These are phyloP conservation scores for Kodamaea neixiangensis DNA, from an alignment of 805 yeast species.

Conservation along the genomic window DNA sequence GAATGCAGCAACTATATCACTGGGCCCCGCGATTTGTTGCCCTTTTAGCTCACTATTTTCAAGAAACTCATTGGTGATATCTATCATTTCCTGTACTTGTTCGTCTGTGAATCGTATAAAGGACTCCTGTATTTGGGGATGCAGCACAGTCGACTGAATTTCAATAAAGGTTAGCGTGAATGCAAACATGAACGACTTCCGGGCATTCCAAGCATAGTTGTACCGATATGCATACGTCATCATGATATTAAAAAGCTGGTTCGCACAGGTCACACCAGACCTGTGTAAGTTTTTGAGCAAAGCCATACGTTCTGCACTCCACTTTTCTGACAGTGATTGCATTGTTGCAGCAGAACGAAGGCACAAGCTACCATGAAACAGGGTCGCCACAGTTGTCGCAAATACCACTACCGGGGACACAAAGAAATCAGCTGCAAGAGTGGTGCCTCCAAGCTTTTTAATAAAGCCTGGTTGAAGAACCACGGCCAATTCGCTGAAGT, in stretches of 20 bases:
- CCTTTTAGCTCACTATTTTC: not conserved
- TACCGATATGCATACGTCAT: slow-evolving; percentile 7
- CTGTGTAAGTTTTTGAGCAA: not conserved
- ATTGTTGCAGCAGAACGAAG: slow-evolving; percentile 5
- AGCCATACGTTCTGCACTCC: not conserved
- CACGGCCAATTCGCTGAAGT: slow-evolving; percentile 18
- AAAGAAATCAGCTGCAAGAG: slow-evolving; percentile 6
- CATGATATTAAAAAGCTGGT: slow-evolving; percentile 1
- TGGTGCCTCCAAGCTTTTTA: not conserved
- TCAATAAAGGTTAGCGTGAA: not conserved
- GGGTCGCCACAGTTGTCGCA: slow-evolving; percentile 4
- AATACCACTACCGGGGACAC: slow-evolving; percentile 9
- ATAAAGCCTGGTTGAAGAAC: not conserved
- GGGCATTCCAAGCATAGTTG: slow-evolving; percentile 13
- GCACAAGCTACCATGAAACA: slow-evolving; percentile 9
- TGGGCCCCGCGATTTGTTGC: not conserved
- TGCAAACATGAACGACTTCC: slow-evolving; percentile 10
- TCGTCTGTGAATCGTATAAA: not conserved
- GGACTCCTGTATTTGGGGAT: slow-evolving; percentile 1
- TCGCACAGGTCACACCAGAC: not conserved
- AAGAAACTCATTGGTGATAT: slow-evolving; percentile 2
- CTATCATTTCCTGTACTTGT: slow-evolving; percentile 3
- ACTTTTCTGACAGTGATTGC: not conserved
- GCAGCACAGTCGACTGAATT: not conserved
- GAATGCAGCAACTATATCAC: slow-evolving; percentile 2